Evolutionary conservation across 2,329 filamentous ascomycete genomes (phyloP).

Genomic region (Orbilia quercus): DNA sequence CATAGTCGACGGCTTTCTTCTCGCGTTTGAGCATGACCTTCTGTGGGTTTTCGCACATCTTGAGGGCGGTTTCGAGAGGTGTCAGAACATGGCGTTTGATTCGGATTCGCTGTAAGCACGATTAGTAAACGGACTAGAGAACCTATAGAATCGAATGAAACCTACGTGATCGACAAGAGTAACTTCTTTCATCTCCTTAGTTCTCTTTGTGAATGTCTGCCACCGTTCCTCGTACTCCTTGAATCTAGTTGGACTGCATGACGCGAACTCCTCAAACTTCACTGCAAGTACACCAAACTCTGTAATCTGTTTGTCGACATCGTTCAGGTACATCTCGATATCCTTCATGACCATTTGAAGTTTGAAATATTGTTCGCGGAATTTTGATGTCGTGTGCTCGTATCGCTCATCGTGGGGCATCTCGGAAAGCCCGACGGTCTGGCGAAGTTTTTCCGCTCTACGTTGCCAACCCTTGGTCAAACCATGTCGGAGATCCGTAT

Average conservation of each 20-base stretch:
- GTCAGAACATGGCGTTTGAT: slow-evolving; percentile 86
- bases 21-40: slow-evolving; percentile 93
- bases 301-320: slow-evolving; percentile 80
- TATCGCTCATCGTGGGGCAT: slow-evolving; percentile 84
- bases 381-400: slow-evolving; percentile 82
- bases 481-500: slow-evolving; percentile 85
- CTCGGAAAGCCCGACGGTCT: slow-evolving; percentile 73
- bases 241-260: slow-evolving; percentile 74
- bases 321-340: slow-evolving; percentile 90
- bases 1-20: slow-evolving; percentile 90
- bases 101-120: slow-evolving; percentile 62
- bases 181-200: slow-evolving; percentile 84
- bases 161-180: slow-evolving; percentile 86
- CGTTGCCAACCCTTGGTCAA: slow-evolving; percentile 90
- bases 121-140: slow-evolving; percentile 56
- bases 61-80: slow-evolving; percentile 81
- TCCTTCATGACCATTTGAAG: slow-evolving; percentile 92
- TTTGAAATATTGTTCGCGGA: slow-evolving; percentile 90
- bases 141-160: not conserved
- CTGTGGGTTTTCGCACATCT: slow-evolving; percentile 83
- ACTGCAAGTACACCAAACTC: slow-evolving; percentile 83
- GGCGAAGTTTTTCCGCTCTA: slow-evolving; percentile 84
- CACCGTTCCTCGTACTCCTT: slow-evolving; percentile 93
- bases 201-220: slow-evolving; percentile 87
- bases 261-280: slow-evolving; percentile 85